phyloP scores from a whole-genome alignment of 805 yeast species.

The Schizosaccharomyces cryophilus region DNA sequence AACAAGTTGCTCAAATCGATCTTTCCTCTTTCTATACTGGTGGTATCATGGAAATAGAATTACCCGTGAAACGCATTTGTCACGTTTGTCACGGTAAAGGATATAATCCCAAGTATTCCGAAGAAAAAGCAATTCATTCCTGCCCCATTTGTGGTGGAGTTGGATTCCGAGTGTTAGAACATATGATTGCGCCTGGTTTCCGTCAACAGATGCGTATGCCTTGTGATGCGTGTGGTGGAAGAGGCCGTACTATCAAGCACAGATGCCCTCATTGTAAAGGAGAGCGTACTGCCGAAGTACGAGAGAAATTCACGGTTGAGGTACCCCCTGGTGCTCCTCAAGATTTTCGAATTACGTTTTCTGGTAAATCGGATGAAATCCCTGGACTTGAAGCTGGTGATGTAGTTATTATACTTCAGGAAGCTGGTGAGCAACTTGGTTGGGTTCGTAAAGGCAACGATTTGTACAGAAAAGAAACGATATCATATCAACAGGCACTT shows the following conservation, averaged over 20 bases:
- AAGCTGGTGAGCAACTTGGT: conserved; percentile 30
- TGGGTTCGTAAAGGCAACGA: conserved; percentile 56
- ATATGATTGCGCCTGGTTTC: conserved; percentile 78
- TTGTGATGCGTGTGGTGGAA: conserved; percentile 63
- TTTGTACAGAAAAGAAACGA: conserved; percentile 57
- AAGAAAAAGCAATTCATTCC: conserved; percentile 39
- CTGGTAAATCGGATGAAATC: conserved; percentile 60
- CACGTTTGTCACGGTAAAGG: conserved; percentile 65
- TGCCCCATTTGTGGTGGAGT: conserved; percentile 54
- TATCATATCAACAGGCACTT: conserved; percentile 47
- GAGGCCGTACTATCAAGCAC: conserved; percentile 40
- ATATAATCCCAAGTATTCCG: conserved; percentile 17
- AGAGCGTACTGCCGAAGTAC: conserved; percentile 29
- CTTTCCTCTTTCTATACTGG: conserved; percentile 53
- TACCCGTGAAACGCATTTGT: conserved; percentile 55
- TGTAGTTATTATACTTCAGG: conserved; percentile 41
- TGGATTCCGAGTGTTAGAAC: conserved; percentile 39
- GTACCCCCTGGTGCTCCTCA: conserved; percentile 49
- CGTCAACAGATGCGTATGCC: conserved; percentile 56
- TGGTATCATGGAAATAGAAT: conserved; percentile 28
- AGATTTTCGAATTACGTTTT: conserved; percentile 29
- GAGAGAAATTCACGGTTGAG: conserved; percentile 33
- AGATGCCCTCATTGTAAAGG: conserved; percentile 56
- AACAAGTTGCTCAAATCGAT: conserved; percentile 29
- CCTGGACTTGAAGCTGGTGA: conserved; percentile 76